A percentile compares a stretch with the other conserved stretches of the same genome.
Evolutionary conservation across 768 basidiomycete genomes (phyloP).

Genomic region (Stropharia rugosoannulata): DNA sequence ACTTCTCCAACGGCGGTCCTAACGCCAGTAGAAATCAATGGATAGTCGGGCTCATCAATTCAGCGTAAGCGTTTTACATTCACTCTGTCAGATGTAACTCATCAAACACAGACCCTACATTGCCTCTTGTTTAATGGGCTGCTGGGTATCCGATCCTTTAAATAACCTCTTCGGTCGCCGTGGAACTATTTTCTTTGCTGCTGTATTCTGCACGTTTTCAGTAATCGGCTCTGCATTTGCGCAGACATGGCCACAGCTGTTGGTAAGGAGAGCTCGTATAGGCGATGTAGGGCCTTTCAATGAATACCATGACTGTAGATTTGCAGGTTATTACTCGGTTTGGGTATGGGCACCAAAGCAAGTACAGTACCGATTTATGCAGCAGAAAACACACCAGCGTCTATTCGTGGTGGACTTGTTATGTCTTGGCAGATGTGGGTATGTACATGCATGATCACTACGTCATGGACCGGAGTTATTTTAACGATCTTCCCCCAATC

Average conservation of each 20-base stretch:
- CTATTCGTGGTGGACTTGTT: constrained; percentile 80
- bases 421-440: constrained; percentile 91
- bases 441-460: constrained; percentile 10
- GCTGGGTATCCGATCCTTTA: constrained; percentile 45
- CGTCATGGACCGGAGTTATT: background rate
- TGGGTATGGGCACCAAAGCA: constrained; percentile 61
- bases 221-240: constrained; percentile 45
- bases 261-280: constrained; percentile 22
- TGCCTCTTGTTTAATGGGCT: constrained; percentile 35
- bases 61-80: constrained; percentile 34
- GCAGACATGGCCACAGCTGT: constrained; percentile 48
- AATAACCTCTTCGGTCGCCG: constrained; percentile 62
- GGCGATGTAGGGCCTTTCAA: background rate
- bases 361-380: constrained; percentile 58
- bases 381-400: constrained; percentile 71
- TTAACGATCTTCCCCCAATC: background rate
- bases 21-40: constrained; percentile 49
- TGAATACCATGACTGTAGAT: constrained; percentile 18
- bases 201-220: constrained; percentile 44
- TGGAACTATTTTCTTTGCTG: constrained; percentile 54
- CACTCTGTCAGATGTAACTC: background rate
- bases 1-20: constrained; percentile 20
- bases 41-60: constrained; percentile 71
- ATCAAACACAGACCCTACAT: constrained; percentile 32
- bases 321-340: constrained; percentile 53